Conservation (phyloP, 2,329 filamentous ascomycete species). For the Beauveria sp. region DNA sequence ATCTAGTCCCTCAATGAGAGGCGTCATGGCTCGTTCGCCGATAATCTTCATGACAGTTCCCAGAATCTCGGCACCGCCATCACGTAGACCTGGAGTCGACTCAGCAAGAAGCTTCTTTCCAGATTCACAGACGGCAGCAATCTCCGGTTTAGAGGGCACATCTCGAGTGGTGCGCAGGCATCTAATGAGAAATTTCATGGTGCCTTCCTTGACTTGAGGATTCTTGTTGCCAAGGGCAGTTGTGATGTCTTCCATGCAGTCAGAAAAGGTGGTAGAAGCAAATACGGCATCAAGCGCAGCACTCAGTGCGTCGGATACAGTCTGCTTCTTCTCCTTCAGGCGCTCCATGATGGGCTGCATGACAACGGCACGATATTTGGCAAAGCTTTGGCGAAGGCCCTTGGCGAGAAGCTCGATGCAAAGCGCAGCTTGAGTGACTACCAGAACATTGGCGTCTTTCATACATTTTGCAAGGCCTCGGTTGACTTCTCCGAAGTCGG, state of each 20-base stretch:
- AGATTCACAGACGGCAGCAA: slow-evolving; percentile 76
- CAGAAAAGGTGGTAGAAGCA: slow-evolving; percentile 60
- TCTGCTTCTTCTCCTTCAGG: slow-evolving; percentile 92
- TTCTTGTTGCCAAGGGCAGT: slow-evolving; percentile 90
- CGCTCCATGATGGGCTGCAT: slow-evolving; percentile 91
- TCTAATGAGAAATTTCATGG: slow-evolving; percentile 85
- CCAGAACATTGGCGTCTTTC: slow-evolving; percentile 97
- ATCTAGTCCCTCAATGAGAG: slow-evolving; percentile 83
- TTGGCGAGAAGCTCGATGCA: slow-evolving; percentile 86
- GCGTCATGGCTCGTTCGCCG: slow-evolving; percentile 91
- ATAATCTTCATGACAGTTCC: slow-evolving; percentile 98
- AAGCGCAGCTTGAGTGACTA: slow-evolving; percentile 87
- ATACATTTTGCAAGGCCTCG: slow-evolving; percentile 86
- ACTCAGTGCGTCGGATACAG: slow-evolving; percentile 80
- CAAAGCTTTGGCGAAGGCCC: slow-evolving; percentile 70
- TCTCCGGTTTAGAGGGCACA: slow-evolving; percentile 77
- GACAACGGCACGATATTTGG: slow-evolving; percentile 71
- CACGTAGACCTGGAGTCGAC: slow-evolving; percentile 75
- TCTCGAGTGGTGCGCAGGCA: slow-evolving; percentile 76
- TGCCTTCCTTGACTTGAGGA: slow-evolving; percentile 93
- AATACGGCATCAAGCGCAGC: slow-evolving; percentile 71
- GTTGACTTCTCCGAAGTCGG: slow-evolving; percentile 76
- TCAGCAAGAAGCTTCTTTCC: slow-evolving; percentile 87
- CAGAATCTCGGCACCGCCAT: slow-evolving; percentile 84
- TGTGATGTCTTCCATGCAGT: slow-evolving; percentile 85